A percentile compares a stretch with the other conserved stretches of the same genome.
Conservation (phyloP, 148 eudicot genomes). For the Nepenthes mirabilis region DNA sequence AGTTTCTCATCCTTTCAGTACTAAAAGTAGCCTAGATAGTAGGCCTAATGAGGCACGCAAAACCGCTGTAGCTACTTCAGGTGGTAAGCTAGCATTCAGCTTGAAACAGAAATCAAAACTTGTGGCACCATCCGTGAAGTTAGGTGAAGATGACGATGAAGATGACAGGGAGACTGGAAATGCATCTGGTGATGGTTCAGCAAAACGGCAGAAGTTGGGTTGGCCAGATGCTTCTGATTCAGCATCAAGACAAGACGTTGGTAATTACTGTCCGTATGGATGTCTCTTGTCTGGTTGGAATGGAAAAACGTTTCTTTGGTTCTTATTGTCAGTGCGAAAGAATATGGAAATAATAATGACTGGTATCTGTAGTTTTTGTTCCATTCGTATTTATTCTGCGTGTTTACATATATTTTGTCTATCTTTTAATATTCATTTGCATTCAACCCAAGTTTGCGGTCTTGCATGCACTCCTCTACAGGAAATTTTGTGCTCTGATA, state of each 20-base stretch:
- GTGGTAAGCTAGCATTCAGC: slow-evolving; percentile 76
- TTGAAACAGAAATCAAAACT: slow-evolving; percentile 62
- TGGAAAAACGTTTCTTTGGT: background rate
- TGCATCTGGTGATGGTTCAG: slow-evolving; percentile 18
- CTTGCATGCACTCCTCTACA: too few relatives aligned
- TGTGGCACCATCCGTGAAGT: slow-evolving; percentile 54
- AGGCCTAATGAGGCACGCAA: slow-evolving; percentile 26
- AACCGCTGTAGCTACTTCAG: slow-evolving; percentile 21
- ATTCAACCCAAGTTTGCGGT: too few relatives aligned
- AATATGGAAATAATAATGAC: background rate
- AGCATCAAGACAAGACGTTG: slow-evolving; percentile 27
- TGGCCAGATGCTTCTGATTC: slow-evolving; percentile 14
- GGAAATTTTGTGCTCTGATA: too few relatives aligned
- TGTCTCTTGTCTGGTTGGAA: slow-evolving; percentile 2
- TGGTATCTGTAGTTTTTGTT: too few relatives aligned
- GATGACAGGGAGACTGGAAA: slow-evolving; percentile 18
- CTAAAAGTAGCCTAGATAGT: slow-evolving; percentile 20
- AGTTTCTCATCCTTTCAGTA: slow-evolving; percentile 33
- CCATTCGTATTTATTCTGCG: too few relatives aligned
- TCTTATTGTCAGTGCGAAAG: background rate
- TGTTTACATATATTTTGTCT: too few relatives aligned
- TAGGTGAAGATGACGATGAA: slow-evolving; percentile 57
- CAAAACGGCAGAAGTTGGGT: slow-evolving; percentile 30
- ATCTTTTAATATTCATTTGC: too few relatives aligned
- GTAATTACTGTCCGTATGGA: slow-evolving; percentile 28